Evolutionary conservation across 192 early-diverging fungal species (phyloP).

Genomic region (Umbelopsis sp.): DNA sequence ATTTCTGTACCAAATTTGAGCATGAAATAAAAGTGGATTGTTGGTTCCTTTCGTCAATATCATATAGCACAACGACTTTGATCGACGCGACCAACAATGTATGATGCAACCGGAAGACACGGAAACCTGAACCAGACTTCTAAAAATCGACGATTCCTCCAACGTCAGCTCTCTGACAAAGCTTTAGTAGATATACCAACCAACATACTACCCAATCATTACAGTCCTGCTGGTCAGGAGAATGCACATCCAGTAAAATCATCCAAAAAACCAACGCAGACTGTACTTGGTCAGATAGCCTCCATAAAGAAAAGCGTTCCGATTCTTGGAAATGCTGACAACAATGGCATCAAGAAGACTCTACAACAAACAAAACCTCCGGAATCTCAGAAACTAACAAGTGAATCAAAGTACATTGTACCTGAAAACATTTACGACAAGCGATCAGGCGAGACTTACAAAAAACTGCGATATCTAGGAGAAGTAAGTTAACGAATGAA

Average conservation of each 20-base stretch:
- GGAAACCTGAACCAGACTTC: not conserved
- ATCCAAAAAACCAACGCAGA: not conserved
- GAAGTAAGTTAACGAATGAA: not conserved
- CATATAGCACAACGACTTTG: no score
- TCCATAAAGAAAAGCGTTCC: not conserved
- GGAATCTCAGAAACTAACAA: not conserved
- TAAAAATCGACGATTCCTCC: not conserved
- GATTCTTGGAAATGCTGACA: slow-evolving; percentile 34
- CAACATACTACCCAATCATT: not conserved
- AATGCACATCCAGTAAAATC: not conserved
- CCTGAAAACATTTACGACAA: slow-evolving; percentile 15
- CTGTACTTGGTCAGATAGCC: not conserved
- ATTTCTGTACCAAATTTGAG: not conserved
- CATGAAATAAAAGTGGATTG: no score
- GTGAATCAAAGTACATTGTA: slow-evolving; percentile 12
- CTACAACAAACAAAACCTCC: slow-evolving; percentile 31
- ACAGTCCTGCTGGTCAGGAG: slow-evolving; percentile 7
- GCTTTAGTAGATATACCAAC: slow-evolving; percentile 1
- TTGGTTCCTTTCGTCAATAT: no score
- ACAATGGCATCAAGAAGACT: slow-evolving; percentile 47
- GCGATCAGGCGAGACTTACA: slow-evolving; percentile 2
- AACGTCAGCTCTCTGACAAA: not conserved
- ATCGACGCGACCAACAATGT: not conserved
- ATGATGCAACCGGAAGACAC: not conserved
- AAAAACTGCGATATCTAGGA: slow-evolving; percentile 11